A percentile compares a stretch with the other conserved stretches of the same genome.
Evolutionary conservation across 1,284 basidiomycete genomes (phyloP).

Genomic region (Ustilago shanxiensis): DNA sequence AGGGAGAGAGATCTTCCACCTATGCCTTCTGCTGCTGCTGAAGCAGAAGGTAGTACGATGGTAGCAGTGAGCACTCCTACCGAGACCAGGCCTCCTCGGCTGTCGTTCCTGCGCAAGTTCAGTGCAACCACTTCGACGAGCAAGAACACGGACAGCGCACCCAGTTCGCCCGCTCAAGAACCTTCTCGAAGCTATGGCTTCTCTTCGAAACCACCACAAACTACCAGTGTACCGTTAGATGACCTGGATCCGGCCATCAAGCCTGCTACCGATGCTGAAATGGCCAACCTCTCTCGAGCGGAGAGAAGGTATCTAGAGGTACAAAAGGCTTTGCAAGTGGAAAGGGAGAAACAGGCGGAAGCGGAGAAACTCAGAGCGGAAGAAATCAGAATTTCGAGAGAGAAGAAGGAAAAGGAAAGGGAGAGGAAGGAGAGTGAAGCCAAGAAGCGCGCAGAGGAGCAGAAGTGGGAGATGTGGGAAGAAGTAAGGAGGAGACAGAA

Average conservation of each 20-base stretch:
- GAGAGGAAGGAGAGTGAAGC: conserved; percentile 50
- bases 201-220: conserved; percentile 10
- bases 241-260: conserved; percentile 45
- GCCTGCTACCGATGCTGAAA: conserved; percentile 27
- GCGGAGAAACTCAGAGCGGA: conserved; percentile 41
- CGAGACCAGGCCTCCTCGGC: conserved; percentile 29
- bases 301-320: conserved; percentile 54
- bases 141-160: conserved; percentile 21
- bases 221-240: conserved; percentile 20
- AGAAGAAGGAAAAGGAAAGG: conserved; percentile 43
- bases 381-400: conserved; percentile 22
- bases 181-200: conserved; percentile 1
- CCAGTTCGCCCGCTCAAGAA: conserved; percentile 26
- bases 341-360: conserved; percentile 51
- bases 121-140: conserved; percentile 33
- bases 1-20: conserved; percentile 38
- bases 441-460: conserved; percentile 43
- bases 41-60: conserved; percentile 16
- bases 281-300: conserved; percentile 28
- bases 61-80: conserved; percentile 33
- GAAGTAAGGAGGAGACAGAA: conserved; percentile 55
- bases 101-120: conserved; percentile 51
- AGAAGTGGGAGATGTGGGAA: conserved; percentile 61
- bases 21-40: conserved; percentile 32
- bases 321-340: conserved; percentile 47